Percentiles rank a stretch among this genome's conserved stretches.
Evolutionary conservation across 371 early-diverging fungal genomes (phyloP).

Genomic region (Rhizopus microsporus): DNA sequence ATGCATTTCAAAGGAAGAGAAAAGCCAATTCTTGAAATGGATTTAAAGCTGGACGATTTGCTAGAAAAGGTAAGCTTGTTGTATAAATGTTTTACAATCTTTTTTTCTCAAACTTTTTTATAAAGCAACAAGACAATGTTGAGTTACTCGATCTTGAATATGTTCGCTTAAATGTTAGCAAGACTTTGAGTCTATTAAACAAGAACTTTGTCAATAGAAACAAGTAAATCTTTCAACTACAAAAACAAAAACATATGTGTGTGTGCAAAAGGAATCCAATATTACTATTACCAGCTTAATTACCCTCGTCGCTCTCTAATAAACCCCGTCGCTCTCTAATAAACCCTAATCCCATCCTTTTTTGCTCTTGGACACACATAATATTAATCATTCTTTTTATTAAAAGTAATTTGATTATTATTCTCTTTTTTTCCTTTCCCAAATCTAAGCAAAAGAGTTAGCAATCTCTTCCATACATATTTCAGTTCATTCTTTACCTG

Average conservation of each 20-base stretch:
- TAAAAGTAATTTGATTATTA: background rate
- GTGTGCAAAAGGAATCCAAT: background rate
- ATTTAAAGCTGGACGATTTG: constrained; percentile 91
- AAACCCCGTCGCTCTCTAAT: background rate
- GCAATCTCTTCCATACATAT: background rate
- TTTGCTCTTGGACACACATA: background rate
- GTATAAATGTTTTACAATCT: too few species aligned
- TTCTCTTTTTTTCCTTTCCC: constrained; percentile 25
- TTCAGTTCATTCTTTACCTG: constrained; percentile 59
- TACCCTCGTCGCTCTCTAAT: background rate
- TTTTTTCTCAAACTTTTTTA: constrained; percentile 17
- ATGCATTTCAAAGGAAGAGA: constrained; percentile 90
- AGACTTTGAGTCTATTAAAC: constrained; percentile 43
- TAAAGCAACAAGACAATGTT: constrained; percentile 89
- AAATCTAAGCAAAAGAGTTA: constrained; percentile 16
- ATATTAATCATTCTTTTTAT: background rate
- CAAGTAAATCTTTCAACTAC: constrained; percentile 15
- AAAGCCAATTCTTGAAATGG: constrained; percentile 94
- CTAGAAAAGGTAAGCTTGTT: constrained; percentile 74
- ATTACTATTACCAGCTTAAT: background rate
- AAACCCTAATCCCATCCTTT: constrained; percentile 1
- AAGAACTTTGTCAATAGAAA: constrained; percentile 52
- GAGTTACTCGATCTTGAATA: constrained; percentile 90
- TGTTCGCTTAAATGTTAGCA: constrained; percentile 76
- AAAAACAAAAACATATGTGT: background rate